Base-by-base conservation (phyloP, 208 protist species). In the Kentomonas sorsogonicus region DNA sequence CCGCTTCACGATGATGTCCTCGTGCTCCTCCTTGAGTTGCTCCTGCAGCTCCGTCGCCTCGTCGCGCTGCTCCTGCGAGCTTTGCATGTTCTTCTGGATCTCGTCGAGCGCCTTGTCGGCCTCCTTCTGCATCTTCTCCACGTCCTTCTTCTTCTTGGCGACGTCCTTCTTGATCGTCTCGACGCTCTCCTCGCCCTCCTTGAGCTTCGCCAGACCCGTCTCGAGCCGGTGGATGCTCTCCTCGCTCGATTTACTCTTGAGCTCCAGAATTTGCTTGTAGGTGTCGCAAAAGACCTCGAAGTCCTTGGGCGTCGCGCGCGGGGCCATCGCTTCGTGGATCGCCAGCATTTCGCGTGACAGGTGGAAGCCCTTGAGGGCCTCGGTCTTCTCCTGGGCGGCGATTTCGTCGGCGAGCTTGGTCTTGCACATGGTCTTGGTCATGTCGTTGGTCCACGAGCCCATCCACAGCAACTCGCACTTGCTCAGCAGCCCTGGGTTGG, bases 391-490 rank as follows among this genome's bases (percentile, higher is more conserved):
- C 38, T 92, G 76, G n/a, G 41, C 53, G 26, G 74, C 71, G 44
- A 94, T 86, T 43, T 86, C 66, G 45, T 83, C 73, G 45, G 76
- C 69, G 26, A 98, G 71, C 13, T 70, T 63, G 40, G 66, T 66
- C 65, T 89, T 93, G 66, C 89, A 94, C 53, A 98, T 83, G 18
- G 68, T 78, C 48, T 74, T 74, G 59, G 91, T 85, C 25, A 89
- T 79, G 22, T 95, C 86, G 15, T 55, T 68, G n/a, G 71, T 77
- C 96, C 96, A 99, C 16, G 63, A 47, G 11, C 94, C 96, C 72
- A 97, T 89, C 96, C 96, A 99, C 51, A 97, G 73, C 52, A 99
- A 73, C 46, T 88, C 77, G 72, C 96, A 98, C 45, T 77, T 73
- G 45, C 89, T 98, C 61, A 93, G 78, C 18, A 99, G 69, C 7